Base-by-base conservation (phyloP, 2,329 filamentous ascomycete genomes). In the Fusarium caatingaense region DNA sequence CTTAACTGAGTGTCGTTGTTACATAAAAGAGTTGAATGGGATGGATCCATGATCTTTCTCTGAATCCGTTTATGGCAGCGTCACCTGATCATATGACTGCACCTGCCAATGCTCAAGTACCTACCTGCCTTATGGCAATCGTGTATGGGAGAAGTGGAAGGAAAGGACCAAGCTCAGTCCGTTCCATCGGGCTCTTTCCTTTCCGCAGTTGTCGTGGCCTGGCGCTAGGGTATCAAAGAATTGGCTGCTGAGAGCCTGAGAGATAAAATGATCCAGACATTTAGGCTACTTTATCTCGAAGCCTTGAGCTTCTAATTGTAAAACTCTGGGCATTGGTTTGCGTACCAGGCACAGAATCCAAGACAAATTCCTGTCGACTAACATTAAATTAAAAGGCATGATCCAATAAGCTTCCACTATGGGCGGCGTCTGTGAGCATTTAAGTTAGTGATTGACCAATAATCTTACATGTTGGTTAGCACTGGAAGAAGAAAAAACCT, bases 401-500 rank as follows among this genome's bases (percentile, higher is more conserved):
- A 27, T n/a, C 61, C 60, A 64, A 64, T 64, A 18, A 56, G 15
- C 51, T 53, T 41, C 25, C 27, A 49, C 27, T 30, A 15, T 4
- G 21, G 44, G 23, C 51, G 62, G 28, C 13, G 27, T 56, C 61
- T 20, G 21, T 30, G 40, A 27, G 49, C 23, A 42, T 23, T 42
- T 18, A 27, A 66, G 32, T 21, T 45, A 37, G 10, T 47, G 27
- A 57, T 54, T 50, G 47, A 27, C 51, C 57, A 69, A 54, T 66
- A 68, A 67, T 60, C 60, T 66, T 68, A 68, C 61, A 64, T 64
- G 65, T 55, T 69, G 49, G 18, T 55, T 21, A 8, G 16, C 27
- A 41, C 5, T 28, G 10, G 27, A 28, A 53, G 9, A 37, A 37
- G 9, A 37, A n/a, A 37, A 37, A n/a, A 11, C 18, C 34, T n/a